Evolutionary conservation across 2,329 filamentous ascomycete species (phyloP).

Genomic region (Cercospora nicotianae): DNA sequence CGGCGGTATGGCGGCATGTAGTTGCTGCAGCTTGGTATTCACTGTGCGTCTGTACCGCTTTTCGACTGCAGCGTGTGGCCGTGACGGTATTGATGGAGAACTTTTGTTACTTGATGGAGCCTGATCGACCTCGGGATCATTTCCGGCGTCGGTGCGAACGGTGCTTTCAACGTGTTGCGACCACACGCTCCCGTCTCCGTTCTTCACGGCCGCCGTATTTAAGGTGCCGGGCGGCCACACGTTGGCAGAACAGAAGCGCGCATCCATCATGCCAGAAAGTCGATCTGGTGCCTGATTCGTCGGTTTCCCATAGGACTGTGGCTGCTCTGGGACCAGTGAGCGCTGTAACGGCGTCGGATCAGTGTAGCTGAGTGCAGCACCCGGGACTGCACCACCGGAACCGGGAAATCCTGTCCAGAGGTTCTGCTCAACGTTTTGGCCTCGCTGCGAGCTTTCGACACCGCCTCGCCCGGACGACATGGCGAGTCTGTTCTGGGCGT

Average conservation of each 20-base stretch:
- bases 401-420: constrained; percentile 1
- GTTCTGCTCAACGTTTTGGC: constrained; percentile 4
- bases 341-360: constrained; percentile 5
- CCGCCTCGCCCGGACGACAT: constrained; percentile 7
- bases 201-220: background rate
- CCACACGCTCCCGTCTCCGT: background rate
- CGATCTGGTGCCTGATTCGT: background rate
- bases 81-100: constrained; percentile 11
- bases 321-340: constrained; percentile 1
- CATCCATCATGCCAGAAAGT: background rate
- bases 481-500: constrained; percentile 1
- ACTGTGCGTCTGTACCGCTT: constrained; percentile 24
- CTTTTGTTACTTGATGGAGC: constrained; percentile 5
- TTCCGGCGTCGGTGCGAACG: background rate
- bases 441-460: background rate
- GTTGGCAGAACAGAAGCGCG: background rate
- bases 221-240: background rate
- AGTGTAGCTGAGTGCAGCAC: background rate
- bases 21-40: constrained; percentile 25
- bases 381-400: background rate
- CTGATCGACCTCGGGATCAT: constrained; percentile 5
- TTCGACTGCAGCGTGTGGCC: constrained; percentile 26
- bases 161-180: background rate
- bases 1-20: constrained; percentile 22
- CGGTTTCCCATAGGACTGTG: background rate